Evolutionary conservation across 768 basidiomycete species (phyloP), one percentile per base, ranked within the genome.

Genomic region (Rhizopogon vulgaris): DNA sequence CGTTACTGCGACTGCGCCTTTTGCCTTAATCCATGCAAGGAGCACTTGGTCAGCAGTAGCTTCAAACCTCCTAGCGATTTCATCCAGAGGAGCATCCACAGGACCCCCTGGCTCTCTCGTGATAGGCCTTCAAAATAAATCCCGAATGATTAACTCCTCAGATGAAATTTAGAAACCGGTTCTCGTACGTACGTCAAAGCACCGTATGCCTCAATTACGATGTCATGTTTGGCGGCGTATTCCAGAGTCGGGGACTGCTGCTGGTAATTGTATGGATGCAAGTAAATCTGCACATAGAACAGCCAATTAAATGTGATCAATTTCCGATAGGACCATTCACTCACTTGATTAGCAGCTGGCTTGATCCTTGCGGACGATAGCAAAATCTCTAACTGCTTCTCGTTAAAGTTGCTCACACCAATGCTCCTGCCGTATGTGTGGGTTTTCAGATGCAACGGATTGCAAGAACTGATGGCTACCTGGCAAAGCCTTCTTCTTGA

Each of bases 171-270:
- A 38, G 37, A 30, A 7, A 34, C 24, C 27, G 24, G 37, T 5
- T 39, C 28, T 62, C 79, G 24, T 53, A 85, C 79, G 24, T 53
- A 85, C 84, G 73, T 78, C 39, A 92, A 72, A 22, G 78, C 67
- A 51, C 84, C 81, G 67, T 90, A 90, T 1, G 82, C 87, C 63
- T 90, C 88, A 39, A 80, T 79, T 18, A 82, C 74, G 45, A 91
- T 86, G 14, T 75, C 76, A 49, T 89, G 69, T 56, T 73, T 64
- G 10, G 73, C 70, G 40, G 78, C 77, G 57, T 72, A 88, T 32
- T 79, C 80, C 22, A 90, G 67, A 30, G 84, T 70, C 0, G 78
- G 73, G 2, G 70, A 73, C 56, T 83, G 80, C 27, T 70, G 58
- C 2, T 69, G 67, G 58, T 78, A 78, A 38, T 85, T 80, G 64